Base-by-base conservation (phyloP, 2,329 filamentous ascomycete species). In the Lecanicillium sp. region DNA sequence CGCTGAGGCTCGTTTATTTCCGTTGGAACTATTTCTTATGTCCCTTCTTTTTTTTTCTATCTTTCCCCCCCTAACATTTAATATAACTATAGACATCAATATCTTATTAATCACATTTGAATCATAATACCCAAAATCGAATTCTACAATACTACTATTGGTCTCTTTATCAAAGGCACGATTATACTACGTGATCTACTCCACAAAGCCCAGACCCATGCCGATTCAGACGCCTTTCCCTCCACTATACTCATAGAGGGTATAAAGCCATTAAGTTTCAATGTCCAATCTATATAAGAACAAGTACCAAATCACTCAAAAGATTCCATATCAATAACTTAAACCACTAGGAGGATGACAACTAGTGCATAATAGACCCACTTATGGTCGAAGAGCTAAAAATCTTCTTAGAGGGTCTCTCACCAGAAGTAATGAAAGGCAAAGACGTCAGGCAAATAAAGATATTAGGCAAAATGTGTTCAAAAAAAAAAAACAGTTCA, bases 401-500 rank as follows among this genome's bases (percentile, higher is more conserved):
- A 6, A 62, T 58, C 8, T 52, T 66, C 15, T 48, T 68, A 11
- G 47, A 59, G 30, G 48, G 49, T 12, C 55, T 64, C 27, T 54
- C 62, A 12, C 51, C 54, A 7, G 54, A 58, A 17, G 41, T 49
- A 1, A 10, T 67, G 12, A 53, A 61, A 5, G 58, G 55, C 43
- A 56, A 56, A 29, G 57, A 57, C n/a, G 54, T 52, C 6, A 49
- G 49, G 6, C 26, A 48, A 4, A 49, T 62, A 5, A 55, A 59
- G n/a, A 32, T 61, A 58, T 62, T 51, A 54, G 60, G 57, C 9
- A 20, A 44, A 17, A n/a, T 54, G 52, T 36, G 39, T 58, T n/a
- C n/a, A n/a, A n/a, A n/a, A 17, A 48, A 53, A 12, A 54, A 49
- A 52, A 56, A 40, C 60, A 63, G 0, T 81, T 77, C 50, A 55